Base-by-base conservation (phyloP, 2,329 filamentous ascomycete species). In the Colletotrichum spinosum region DNA sequence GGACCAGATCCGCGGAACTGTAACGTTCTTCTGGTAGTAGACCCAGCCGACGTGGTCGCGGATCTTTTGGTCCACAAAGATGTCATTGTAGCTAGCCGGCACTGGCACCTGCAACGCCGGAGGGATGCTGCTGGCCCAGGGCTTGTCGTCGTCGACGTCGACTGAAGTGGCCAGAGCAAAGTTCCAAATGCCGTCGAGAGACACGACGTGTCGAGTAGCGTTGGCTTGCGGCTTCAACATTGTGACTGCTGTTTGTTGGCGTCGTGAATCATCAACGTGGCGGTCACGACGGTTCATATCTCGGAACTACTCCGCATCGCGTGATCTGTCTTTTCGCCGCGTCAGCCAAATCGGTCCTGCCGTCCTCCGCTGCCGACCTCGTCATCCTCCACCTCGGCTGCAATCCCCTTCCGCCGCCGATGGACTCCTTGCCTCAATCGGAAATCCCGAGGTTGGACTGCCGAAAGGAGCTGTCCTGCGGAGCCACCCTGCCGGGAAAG, bases 41-140 rank as follows among this genome's bases (percentile, higher is more conserved):
- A 72, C 72, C 74, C 74, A 75, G 15, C 74, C 74, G 5, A 75
- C 69, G 15, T 75, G 73, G 41, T 74, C 63, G 15, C 64, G 71
- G n/a, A 75, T 73, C 11, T 60, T 51, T 4, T 41, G 38, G 33
- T 72, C 65, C 33, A 65, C 56, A 33, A 72, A 70, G 8, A 73
- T 69, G 52, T 73, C 71, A 10, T 73, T 72, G 68, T 72, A 73
- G 52, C 69, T 71, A 12, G 71, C 70, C 0, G 71, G 71, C 9
- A 73, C 71, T 1, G 71, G 71, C 4, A 67, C 52, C 49, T 71
- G 71, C 1, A 69, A 46, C 8, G n/a, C 46, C 9, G 54, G n/a
- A 13, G 58, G 6, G 74, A 2, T 77, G 56, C 1, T 80, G 74
- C 5, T 80, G 74, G 39, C 54, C 68, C 66, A 70, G 4, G 60